phyloP scores from a whole-genome alignment of 2,329 filamentous ascomycete species.

The Colletotrichum karsti region DNA sequence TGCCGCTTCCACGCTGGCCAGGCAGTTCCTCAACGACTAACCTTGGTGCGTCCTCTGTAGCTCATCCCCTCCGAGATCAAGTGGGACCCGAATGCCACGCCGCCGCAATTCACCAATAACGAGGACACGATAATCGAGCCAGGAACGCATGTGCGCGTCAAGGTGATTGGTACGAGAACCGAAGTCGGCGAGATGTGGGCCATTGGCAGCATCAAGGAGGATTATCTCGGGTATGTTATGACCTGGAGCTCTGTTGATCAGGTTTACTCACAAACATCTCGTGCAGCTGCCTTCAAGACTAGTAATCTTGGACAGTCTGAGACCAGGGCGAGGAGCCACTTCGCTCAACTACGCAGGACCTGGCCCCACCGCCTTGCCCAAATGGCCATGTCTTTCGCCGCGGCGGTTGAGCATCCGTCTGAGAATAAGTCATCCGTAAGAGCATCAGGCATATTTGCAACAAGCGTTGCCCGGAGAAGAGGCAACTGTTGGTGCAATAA shows the following conservation, averaged over 20 bases:
- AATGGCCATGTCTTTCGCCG: not conserved
- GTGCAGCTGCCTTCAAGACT: conserved; percentile 31
- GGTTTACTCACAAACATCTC: conserved; percentile 21
- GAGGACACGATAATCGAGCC: conserved; percentile 94
- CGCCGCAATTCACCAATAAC: conserved; percentile 96
- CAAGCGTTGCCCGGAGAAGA: not conserved
- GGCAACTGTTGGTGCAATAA: not conserved
- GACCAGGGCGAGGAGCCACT: not conserved
- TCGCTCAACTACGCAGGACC: not conserved
- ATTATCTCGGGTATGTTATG: conserved; percentile 70
- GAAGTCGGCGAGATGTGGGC: conserved; percentile 97
- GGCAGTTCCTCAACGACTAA: conserved; percentile 31
- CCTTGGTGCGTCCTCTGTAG: conserved; percentile 52
- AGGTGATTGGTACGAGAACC: conserved; percentile 91
- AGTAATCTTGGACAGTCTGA: not conserved
- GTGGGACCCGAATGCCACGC: conserved; percentile 94
- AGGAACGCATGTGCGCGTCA: conserved; percentile 90
- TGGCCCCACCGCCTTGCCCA: not conserved
- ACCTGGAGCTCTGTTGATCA: not conserved
- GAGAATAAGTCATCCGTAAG: not conserved
- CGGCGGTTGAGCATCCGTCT: not conserved
- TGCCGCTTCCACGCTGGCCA: conserved; percentile 24
- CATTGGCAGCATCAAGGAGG: conserved; percentile 95
- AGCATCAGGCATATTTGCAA: not conserved
- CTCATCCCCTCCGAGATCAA: conserved; percentile 92